A percentile compares a stretch with the other conserved stretches of the same genome.
Evolutionary conservation across 108 stramenopile genomes (phyloP).

Genomic region (Mediolabrus comicus): DNA sequence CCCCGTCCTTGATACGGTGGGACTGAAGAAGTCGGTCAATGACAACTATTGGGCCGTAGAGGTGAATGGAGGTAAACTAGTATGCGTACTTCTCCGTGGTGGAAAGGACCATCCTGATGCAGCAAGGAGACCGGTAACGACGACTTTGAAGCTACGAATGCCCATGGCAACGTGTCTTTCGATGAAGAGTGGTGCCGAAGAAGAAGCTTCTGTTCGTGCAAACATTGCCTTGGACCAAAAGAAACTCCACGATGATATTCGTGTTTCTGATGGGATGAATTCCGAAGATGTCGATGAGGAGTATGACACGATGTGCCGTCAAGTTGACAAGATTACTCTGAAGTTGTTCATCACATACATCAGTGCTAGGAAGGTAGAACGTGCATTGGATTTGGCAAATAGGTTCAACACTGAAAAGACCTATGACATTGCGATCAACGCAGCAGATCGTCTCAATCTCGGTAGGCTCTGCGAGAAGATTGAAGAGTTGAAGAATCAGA

Average conservation of each 20-base stretch:
- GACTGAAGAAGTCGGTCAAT: slow-evolving; percentile 68
- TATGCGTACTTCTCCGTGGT: slow-evolving; percentile 80
- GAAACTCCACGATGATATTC: slow-evolving; percentile 50
- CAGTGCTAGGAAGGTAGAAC: slow-evolving; percentile 67
- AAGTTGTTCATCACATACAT: slow-evolving; percentile 65
- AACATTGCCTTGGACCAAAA: slow-evolving; percentile 72
- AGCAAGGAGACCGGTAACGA: slow-evolving; percentile 71
- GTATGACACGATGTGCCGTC: slow-evolving; percentile 53
- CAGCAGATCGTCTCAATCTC: slow-evolving; percentile 59
- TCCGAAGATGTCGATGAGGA: slow-evolving; percentile 64
- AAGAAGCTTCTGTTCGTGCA: slow-evolving; percentile 73
- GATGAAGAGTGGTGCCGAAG: slow-evolving; percentile 50
- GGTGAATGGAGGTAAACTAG: slow-evolving; percentile 72
- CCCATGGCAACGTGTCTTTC: slow-evolving; percentile 57
- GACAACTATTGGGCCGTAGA: slow-evolving; percentile 81
- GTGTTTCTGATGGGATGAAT: slow-evolving; percentile 28
- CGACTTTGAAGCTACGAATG: slow-evolving; percentile 66
- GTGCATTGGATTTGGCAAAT: slow-evolving; percentile 64
- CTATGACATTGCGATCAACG: slow-evolving; percentile 70
- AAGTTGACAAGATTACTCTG: slow-evolving; percentile 80
- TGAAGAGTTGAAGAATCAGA: slow-evolving; percentile 51
- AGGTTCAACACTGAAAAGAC: slow-evolving; percentile 72
- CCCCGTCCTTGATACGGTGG: slow-evolving; percentile 83
- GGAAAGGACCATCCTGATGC: slow-evolving; percentile 80
- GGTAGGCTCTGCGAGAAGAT: slow-evolving; percentile 61